A percentile compares a stretch with the other conserved stretches of the same genome.
Evolutionary conservation across 371 early-diverging fungal genomes (phyloP).

Genomic region (Fennellomyces sp.): DNA sequence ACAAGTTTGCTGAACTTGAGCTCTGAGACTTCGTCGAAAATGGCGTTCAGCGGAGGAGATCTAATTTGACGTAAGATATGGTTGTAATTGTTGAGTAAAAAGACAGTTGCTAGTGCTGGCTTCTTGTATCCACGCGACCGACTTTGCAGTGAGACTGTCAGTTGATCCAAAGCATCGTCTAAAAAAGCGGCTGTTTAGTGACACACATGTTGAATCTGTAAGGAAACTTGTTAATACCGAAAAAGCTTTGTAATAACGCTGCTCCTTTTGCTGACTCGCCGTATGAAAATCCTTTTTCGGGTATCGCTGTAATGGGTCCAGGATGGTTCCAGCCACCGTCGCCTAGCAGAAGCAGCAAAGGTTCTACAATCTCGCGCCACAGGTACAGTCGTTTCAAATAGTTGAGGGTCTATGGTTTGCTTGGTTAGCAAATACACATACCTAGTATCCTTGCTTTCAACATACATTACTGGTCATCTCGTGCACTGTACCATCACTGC

Average conservation of each 20-base stretch:
- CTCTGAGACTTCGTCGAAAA: conserved; percentile 57
- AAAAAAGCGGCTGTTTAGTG: too few species aligned
- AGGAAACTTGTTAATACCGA: conserved; percentile 25
- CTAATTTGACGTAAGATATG: conserved; percentile 71
- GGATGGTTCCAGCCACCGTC: conserved; percentile 68
- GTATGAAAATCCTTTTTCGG: conserved; percentile 4
- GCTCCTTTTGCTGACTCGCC: conserved; percentile 31
- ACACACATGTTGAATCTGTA: too few species aligned
- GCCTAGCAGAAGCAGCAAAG: conserved; percentile 56
- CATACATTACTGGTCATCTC: conserved; percentile 82
- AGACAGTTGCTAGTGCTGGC: conserved; percentile 70
- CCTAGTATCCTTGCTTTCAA: neutral
- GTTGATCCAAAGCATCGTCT: conserved; percentile 66
- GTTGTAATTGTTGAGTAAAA: conserved; percentile 84
- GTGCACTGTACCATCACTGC: conserved; percentile 86
- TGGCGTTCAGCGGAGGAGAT: conserved; percentile 57
- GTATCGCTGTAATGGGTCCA: conserved; percentile 13
- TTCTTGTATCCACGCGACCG: conserved; percentile 80
- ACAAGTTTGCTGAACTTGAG: conserved; percentile 65
- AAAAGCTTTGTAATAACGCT: conserved; percentile 34
- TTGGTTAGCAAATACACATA: neutral
- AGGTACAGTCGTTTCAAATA: conserved; percentile 62
- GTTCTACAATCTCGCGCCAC: conserved; percentile 64
- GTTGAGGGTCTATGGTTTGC: conserved; percentile 53
- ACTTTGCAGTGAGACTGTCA: conserved; percentile 61